These are phyloP conservation scores for Fusarium anthophilum DNA, from an alignment of 2,329 filamentous ascomycete species.

Conservation along the genomic window DNA sequence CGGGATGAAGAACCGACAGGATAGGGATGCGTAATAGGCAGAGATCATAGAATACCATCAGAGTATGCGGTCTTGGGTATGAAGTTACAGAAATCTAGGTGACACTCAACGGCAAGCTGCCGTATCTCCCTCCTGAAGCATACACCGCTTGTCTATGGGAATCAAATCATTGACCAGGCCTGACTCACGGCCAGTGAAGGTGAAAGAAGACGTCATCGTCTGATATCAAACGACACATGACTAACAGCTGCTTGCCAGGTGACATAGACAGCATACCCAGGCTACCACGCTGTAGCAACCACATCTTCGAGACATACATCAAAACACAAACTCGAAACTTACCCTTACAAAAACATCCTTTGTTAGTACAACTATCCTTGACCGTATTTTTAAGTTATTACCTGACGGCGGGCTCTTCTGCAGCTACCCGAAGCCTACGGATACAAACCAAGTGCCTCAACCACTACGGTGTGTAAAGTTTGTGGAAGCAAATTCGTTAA, in stretches of 20 bases:
- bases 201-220: neutral
- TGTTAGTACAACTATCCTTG: neutral
- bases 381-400: conserved; percentile 1
- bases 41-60: neutral
- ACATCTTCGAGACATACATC: neutral
- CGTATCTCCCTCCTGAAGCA: neutral
- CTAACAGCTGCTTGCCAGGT: conserved; percentile 15
- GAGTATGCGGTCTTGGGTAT: neutral
- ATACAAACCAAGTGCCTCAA: conserved; percentile 8
- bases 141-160: neutral
- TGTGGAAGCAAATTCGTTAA: neutral
- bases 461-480: neutral
- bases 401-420: conserved; percentile 1
- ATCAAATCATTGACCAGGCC: neutral
- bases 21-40: fast-evolving
- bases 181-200: neutral
- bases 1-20: neutral
- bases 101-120: neutral
- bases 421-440: conserved; percentile 25
- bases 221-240: neutral
- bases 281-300: neutral
- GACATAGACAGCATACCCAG: neutral
- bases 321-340: neutral
- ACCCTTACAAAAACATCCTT: neutral
- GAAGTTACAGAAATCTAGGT: conserved; percentile 4